A percentile compares a stretch with the other conserved stretches of the same genome.
These are phyloP conservation scores for Cryptococcus amylolentus DNA, from an alignment of 1,284 basidiomycete species.

Conservation along the genomic window DNA sequence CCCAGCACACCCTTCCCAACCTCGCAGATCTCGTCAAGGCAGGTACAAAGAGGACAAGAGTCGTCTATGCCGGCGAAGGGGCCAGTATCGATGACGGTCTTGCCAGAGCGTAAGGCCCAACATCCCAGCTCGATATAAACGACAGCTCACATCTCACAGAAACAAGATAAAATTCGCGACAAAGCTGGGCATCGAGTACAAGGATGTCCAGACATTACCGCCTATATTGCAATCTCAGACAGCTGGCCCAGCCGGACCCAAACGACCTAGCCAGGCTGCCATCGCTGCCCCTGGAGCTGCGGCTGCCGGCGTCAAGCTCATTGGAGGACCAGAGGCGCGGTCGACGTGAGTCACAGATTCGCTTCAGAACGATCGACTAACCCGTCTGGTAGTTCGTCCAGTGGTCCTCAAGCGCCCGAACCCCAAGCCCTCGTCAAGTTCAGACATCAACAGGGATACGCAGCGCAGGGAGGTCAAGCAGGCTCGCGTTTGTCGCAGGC, in stretches of 20 bases:
- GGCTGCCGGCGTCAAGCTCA: conserved; percentile 26
- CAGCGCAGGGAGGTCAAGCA: conserved; percentile 47
- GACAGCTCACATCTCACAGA: conserved; percentile 24
- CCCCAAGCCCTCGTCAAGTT: conserved; percentile 45
- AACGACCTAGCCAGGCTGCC: conserved; percentile 54
- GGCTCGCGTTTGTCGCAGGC: conserved; percentile 70
- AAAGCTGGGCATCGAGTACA: conserved; percentile 82
- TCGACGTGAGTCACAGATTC: conserved; percentile 15
- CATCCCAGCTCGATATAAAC: neutral
- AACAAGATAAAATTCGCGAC: conserved; percentile 54
- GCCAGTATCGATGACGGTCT: conserved; percentile 40
- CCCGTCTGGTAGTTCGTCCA: conserved; percentile 2
- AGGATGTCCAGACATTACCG: conserved; percentile 79
- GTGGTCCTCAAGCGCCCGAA: conserved; percentile 17
- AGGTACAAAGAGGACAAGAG: conserved; percentile 50
- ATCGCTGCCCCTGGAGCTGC: conserved; percentile 65
- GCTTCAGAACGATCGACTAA: neutral
- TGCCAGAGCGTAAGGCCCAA: conserved; percentile 43
- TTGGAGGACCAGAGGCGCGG: conserved; percentile 26
- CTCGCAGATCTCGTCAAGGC: conserved; percentile 47
- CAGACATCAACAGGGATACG: conserved; percentile 50
- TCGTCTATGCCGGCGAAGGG: conserved; percentile 46
- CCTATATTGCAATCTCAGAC: conserved; percentile 76
- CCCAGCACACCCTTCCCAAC: conserved; percentile 26
- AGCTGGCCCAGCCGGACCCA: conserved; percentile 67